Conservation (phyloP, 164 flowering plant species). For the Vitis rupestris region DNA sequence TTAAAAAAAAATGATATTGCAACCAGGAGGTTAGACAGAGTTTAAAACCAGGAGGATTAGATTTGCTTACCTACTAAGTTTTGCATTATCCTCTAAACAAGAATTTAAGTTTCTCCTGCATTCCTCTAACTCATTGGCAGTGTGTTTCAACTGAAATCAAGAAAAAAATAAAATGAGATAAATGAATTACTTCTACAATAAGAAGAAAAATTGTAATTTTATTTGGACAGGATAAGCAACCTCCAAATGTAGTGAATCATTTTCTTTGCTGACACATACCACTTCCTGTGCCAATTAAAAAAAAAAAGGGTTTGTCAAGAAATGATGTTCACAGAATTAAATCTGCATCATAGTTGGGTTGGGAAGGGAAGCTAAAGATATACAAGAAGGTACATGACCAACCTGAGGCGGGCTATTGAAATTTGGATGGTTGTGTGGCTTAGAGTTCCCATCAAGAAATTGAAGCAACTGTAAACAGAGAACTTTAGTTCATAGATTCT, state of each 20-base stretch:
- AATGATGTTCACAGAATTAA: background rate
- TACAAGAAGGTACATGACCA: conserved; percentile 2
- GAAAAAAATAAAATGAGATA: conserved; percentile 3
- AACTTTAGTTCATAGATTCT: background rate
- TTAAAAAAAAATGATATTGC: background rate
- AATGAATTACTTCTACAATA: background rate
- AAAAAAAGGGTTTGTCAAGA: background rate
- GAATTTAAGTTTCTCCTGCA: conserved; percentile 57
- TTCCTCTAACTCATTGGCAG: conserved; percentile 55
- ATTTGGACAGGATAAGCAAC: conserved; percentile 31
- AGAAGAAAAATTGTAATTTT: background rate
- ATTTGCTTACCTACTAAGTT: conserved; percentile 59
- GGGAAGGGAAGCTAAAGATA: background rate
- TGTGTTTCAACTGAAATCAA: conserved; percentile 51
- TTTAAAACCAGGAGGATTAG: conserved; percentile 1
- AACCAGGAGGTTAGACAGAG: background rate
- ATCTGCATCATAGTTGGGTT: background rate
- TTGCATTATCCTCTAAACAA: conserved; percentile 71
- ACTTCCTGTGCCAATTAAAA: conserved; percentile 39
- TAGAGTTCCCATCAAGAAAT: conserved; percentile 43
- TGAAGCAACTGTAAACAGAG: conserved; percentile 54
- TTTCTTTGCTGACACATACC: conserved; percentile 26
- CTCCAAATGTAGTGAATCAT: conserved; percentile 47
- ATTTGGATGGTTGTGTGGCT: conserved; percentile 29
- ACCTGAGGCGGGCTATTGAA: conserved; percentile 37